phyloP scores from a whole-genome alignment of 257 asterid genomes.

The Anisodus tanguticus region DNA sequence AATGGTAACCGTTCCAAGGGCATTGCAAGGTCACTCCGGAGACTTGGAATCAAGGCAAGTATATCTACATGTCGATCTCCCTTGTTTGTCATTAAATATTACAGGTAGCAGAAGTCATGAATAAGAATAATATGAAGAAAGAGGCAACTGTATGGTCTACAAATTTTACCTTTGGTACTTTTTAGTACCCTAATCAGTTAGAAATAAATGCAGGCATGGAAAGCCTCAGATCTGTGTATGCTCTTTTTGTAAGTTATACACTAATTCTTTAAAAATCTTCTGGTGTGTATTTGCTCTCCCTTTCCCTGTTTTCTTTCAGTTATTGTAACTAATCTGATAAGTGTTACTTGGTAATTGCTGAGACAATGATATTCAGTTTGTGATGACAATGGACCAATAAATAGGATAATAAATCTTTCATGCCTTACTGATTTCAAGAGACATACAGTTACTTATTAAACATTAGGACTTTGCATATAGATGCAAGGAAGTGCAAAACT shows the following conservation, averaged over 20 bases:
- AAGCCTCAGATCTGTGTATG: slow-evolving; percentile 5
- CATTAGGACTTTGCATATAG: slow-evolving; percentile 9
- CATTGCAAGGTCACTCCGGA: slow-evolving; percentile 78
- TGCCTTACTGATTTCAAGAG: slow-evolving; percentile 2
- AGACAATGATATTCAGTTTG: slow-evolving; percentile 19
- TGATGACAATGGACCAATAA: slow-evolving; percentile 7
- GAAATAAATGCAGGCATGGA: slow-evolving; percentile 20
- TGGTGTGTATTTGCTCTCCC: not conserved
- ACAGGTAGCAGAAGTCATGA: not conserved
- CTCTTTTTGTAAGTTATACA: not conserved
- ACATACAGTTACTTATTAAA: not conserved
- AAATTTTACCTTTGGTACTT: slow-evolving; percentile 12
- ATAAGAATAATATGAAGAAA: slow-evolving; percentile 25
- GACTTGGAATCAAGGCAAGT: slow-evolving; percentile 86
- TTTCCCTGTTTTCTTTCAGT: slow-evolving; percentile 20
- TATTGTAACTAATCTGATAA: not conserved
- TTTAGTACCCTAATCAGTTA: not conserved
- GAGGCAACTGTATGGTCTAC: slow-evolving; percentile 20
- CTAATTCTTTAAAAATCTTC: not conserved
- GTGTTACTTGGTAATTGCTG: not conserved
- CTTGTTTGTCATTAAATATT: slow-evolving; percentile 7
- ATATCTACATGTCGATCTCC: slow-evolving; percentile 23
- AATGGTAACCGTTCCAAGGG: slow-evolving; percentile 84
- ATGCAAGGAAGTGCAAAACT: slow-evolving; percentile 7
- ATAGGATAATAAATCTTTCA: not conserved